Evolutionary conservation across 495 filamentous ascomycete species (phyloP).

Genomic region (Annulohypoxylon nitens): DNA sequence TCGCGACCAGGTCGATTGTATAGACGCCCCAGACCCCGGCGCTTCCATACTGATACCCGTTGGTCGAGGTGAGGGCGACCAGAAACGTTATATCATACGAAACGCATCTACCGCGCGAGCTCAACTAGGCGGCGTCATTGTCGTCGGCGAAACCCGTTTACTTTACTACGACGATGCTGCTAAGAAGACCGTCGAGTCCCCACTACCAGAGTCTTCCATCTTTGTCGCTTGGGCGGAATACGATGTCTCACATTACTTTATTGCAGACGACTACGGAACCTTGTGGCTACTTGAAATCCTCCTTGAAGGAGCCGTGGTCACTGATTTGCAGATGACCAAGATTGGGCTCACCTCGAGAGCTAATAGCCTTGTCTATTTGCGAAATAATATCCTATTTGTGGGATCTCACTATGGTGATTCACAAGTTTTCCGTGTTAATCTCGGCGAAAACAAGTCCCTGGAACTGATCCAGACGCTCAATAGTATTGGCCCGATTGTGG

Average conservation of each 20-base stretch:
- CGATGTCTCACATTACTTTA: constrained; percentile 80
- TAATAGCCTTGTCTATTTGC: constrained; percentile 82
- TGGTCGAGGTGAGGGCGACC: constrained; percentile 64
- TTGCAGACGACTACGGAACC: constrained; percentile 90
- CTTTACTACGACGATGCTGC: constrained; percentile 83
- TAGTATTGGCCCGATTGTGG: constrained; percentile 91
- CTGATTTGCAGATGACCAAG: constrained; percentile 65
- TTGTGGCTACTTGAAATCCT: constrained; percentile 84
- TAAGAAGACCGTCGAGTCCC: constrained; percentile 68
- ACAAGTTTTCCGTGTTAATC: constrained; percentile 76
- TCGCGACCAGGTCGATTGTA: constrained; percentile 62
- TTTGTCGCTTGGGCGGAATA: constrained; percentile 91
- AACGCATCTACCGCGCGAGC: constrained; percentile 62
- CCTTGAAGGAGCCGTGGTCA: constrained; percentile 69
- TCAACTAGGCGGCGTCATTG: constrained; percentile 76
- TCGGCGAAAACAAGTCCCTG: constrained; percentile 54
- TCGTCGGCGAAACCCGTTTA: constrained; percentile 87
- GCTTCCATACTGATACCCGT: constrained; percentile 89
- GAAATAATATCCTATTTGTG: constrained; percentile 79
- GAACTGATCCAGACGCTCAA: constrained; percentile 80
- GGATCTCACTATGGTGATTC: constrained; percentile 95
- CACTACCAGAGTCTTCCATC: constrained; percentile 77
- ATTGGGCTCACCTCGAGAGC: constrained; percentile 82
- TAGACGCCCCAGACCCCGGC: constrained; percentile 76
- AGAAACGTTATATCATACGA: constrained; percentile 65